Evolutionary conservation across 2,329 filamentous ascomycete species (phyloP).

Genomic region (Aspergillus novoparasiticus): DNA sequence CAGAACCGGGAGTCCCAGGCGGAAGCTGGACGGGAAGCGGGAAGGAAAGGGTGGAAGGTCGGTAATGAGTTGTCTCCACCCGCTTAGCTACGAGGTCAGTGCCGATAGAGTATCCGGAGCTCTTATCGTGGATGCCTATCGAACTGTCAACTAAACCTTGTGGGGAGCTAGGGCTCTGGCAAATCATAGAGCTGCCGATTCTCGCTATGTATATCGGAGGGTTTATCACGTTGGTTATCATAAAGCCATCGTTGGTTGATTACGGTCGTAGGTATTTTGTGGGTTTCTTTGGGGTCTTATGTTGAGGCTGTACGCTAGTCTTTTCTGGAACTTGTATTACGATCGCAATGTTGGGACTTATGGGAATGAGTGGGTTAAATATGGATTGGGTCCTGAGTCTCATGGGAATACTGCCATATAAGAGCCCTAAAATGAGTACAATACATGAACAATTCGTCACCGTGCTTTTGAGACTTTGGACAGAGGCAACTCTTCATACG

Average conservation of each 20-base stretch:
- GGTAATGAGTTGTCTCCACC: slow-evolving; percentile 8
- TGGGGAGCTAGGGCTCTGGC: slow-evolving; percentile 1
- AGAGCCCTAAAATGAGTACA: too few relatives aligned
- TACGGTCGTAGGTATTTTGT: neutral
- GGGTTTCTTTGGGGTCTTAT: neutral
- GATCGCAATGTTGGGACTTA: neutral
- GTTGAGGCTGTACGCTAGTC: neutral
- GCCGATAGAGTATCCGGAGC: slow-evolving; percentile 1
- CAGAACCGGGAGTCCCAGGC: slow-evolving; percentile 13
- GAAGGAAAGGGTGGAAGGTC: slow-evolving; percentile 9
- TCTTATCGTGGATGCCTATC: neutral
- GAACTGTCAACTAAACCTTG: neutral
- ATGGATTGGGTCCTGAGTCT: too few relatives aligned
- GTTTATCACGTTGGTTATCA: neutral
- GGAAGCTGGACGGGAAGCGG: slow-evolving; percentile 9
- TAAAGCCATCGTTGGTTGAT: neutral
- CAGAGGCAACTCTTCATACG: too few relatives aligned
- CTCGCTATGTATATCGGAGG: slow-evolving; percentile 8
- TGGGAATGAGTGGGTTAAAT: neutral
- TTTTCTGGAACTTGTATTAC: neutral
- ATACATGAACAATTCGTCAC: too few relatives aligned
- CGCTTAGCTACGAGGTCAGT: neutral
- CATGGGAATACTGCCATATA: too few relatives aligned
- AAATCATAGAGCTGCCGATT: slow-evolving; percentile 11
- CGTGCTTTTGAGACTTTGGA: too few relatives aligned